Conservation (phyloP, 768 basidiomycete genomes). For the Tulasnella sp. region DNA sequence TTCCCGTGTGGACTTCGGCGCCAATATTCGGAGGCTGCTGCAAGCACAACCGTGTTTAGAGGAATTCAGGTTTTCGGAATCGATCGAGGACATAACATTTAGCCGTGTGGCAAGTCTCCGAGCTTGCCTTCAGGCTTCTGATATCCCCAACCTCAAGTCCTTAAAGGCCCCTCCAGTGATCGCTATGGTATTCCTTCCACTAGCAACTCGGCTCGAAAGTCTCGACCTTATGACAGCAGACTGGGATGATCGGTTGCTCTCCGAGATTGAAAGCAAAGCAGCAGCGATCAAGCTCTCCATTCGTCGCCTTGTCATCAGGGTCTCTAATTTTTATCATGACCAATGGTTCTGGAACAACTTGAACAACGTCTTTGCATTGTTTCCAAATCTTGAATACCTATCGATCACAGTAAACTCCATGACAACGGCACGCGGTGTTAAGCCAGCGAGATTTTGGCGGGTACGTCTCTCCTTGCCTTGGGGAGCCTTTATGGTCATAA, state of each 20-base stretch:
- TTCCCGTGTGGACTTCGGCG: neutral
- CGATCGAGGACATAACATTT: neutral
- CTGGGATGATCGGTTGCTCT: neutral
- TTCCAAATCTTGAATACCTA: neutral
- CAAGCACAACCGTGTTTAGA: neutral
- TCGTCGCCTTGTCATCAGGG: neutral
- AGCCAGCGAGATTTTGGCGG: neutral
- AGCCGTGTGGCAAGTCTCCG: neutral
- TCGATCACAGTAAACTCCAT: neutral
- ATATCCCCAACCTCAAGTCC: neutral
- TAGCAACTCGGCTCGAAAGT: neutral
- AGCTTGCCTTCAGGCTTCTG: neutral
- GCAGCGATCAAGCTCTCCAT: neutral
- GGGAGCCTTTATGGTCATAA: neutral
- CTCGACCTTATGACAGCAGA: neutral
- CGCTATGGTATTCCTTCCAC: neutral
- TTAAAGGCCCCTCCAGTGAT: neutral
- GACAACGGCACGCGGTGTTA: neutral
- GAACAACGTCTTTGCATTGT: neutral
- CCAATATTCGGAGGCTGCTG: neutral
- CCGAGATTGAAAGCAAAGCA: neutral
- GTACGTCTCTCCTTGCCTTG: neutral
- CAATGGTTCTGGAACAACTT: neutral
- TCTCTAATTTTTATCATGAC: neutral
- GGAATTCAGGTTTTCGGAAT: neutral